A percentile compares a stretch with the other conserved stretches of the same genome.
These are phyloP conservation scores for Penicillium sp. DNA, from an alignment of 2,329 filamentous ascomycete genomes.

Conservation along the genomic window DNA sequence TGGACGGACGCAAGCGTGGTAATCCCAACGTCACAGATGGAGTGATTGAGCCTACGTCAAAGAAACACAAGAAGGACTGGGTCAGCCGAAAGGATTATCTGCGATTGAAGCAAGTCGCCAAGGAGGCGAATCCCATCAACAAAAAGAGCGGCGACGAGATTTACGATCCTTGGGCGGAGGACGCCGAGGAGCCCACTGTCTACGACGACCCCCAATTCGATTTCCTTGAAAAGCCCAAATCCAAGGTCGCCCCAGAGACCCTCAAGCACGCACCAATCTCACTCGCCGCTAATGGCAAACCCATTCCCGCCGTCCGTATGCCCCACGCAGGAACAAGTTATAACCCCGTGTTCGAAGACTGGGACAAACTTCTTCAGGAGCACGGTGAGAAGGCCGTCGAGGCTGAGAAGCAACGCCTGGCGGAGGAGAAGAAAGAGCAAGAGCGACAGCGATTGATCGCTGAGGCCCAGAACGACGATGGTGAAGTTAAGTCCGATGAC, in stretches of 20 bases:
- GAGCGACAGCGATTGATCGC: slow-evolving; percentile 63
- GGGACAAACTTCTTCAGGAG: slow-evolving; percentile 65
- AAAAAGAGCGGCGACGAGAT: slow-evolving; percentile 52
- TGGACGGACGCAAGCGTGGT: slow-evolving; percentile 71
- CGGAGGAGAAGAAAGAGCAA: slow-evolving; percentile 60
- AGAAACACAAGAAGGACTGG: slow-evolving; percentile 71
- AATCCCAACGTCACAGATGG: slow-evolving; percentile 66
- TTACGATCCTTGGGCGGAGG: slow-evolving; percentile 72
- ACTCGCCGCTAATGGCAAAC: slow-evolving; percentile 73
- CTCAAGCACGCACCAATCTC: slow-evolving; percentile 72
- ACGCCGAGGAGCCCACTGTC: slow-evolving; percentile 38
- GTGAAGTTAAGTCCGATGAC: slow-evolving; percentile 70
- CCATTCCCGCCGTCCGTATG: slow-evolving; percentile 68
- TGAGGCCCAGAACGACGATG: slow-evolving; percentile 69
- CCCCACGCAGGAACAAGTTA: slow-evolving; percentile 84
- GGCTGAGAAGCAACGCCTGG: slow-evolving; percentile 68
- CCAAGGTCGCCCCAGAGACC: slow-evolving; percentile 67
- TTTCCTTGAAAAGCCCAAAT: slow-evolving; percentile 61
- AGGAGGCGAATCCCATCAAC: slow-evolving; percentile 50
- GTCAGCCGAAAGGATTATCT: slow-evolving; percentile 79
- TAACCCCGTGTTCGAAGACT: slow-evolving; percentile 83
- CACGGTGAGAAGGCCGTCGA: slow-evolving; percentile 76
- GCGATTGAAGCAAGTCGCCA: slow-evolving; percentile 71
- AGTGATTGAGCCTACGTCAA: slow-evolving; percentile 59
- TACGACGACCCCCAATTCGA: slow-evolving; percentile 50